phyloP scores from a whole-genome alignment of 1,284 basidiomycete genomes.

The Ustilago shanxiensis region DNA sequence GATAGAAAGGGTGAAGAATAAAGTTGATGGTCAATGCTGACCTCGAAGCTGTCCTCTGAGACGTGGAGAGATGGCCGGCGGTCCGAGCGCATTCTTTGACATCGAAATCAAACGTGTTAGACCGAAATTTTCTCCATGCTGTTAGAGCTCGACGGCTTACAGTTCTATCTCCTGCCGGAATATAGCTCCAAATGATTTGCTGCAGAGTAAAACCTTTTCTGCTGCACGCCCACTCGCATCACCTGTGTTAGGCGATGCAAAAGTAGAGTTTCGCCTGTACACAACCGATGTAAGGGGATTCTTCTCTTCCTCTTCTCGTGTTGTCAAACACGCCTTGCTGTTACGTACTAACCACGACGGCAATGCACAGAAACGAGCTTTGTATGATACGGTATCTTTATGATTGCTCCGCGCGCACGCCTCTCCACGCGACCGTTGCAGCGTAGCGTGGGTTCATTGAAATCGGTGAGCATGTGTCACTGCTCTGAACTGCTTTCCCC shows the following conservation, averaged over 20 bases:
- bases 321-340: neutral
- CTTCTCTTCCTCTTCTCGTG: neutral
- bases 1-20: neutral
- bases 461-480: no score
- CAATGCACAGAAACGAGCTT: no score
- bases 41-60: neutral
- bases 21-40: neutral
- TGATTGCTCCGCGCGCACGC: no score
- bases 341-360: no score
- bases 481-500: neutral
- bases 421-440: no score
- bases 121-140: neutral
- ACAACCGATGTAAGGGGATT: conserved; percentile 1
- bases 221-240: neutral
- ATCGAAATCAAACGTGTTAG: no score
- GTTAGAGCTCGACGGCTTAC: neutral
- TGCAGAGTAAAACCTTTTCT: neutral
- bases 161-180: no score
- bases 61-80: neutral
- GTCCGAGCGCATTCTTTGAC: neutral
- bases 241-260: neutral
- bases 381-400: no score
- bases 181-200: no score
- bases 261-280: neutral
- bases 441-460: no score